These are phyloP conservation scores for Quercus rubra DNA, from an alignment of 306 rosid genomes.

Conservation along the genomic window DNA sequence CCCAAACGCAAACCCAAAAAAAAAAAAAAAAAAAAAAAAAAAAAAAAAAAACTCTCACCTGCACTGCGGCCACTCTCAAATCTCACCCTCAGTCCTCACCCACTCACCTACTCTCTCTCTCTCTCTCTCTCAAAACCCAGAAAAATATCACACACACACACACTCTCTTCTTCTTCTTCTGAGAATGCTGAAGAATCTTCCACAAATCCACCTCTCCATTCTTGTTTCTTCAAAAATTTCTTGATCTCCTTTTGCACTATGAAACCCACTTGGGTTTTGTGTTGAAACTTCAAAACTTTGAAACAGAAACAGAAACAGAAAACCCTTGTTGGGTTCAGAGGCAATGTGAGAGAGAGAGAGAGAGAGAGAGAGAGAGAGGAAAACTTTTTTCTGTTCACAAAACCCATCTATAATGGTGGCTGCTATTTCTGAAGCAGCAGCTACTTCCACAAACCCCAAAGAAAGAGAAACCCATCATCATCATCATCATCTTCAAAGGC, in stretches of 20 bases:
- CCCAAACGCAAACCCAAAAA: slow-evolving; percentile 22
- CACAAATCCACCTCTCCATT: slow-evolving; percentile 31
- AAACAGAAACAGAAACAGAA: background rate
- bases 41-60: slow-evolving; percentile 2
- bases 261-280: slow-evolving; percentile 14
- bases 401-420: slow-evolving; percentile 69
- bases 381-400: background rate
- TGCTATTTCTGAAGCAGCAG: slow-evolving; percentile 80
- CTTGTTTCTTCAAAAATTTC: slow-evolving; percentile 12
- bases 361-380: background rate
- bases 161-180: slow-evolving; percentile 17
- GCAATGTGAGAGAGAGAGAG: slow-evolving; percentile 46
- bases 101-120: background rate
- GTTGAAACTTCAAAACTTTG: slow-evolving; percentile 9
- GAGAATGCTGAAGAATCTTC: slow-evolving; percentile 45
- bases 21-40: background rate
- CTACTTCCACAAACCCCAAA: slow-evolving; percentile 41
- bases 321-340: slow-evolving; percentile 3
- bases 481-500: slow-evolving; percentile 31
- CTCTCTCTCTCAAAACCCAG: slow-evolving; percentile 15
- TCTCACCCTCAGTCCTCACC: slow-evolving; percentile 17
- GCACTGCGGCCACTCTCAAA: slow-evolving; percentile 16
- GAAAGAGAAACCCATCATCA: background rate
- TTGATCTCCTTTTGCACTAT: slow-evolving; percentile 27
- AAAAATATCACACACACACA: background rate